phyloP scores from a whole-genome alignment of 1,284 basidiomycete genomes.

The Ustilago xerochloae region DNA sequence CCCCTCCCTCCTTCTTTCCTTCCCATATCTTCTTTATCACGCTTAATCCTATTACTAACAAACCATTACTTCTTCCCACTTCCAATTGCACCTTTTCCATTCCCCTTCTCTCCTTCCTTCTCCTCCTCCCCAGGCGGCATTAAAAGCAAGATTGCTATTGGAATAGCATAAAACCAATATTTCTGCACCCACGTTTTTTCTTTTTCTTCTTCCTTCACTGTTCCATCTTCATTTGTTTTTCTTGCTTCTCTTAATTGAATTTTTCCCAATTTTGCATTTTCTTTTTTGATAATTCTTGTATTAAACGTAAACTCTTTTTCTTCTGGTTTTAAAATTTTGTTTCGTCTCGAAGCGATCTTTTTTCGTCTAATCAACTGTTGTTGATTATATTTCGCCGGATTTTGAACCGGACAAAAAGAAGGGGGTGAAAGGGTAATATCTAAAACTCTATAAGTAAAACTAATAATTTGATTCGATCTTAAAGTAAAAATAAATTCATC shows the following conservation, averaged over 20 bases:
- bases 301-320: neutral
- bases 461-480: neutral
- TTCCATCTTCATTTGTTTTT: slow-evolving; percentile 45
- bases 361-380: too few species aligned
- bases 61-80: too few species aligned
- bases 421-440: slow-evolving; percentile 30
- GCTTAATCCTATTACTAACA: too few species aligned
- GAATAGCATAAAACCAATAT: slow-evolving; percentile 59
- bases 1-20: too few species aligned
- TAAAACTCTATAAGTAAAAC: slow-evolving; percentile 14
- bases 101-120: too few species aligned
- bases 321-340: neutral
- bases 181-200: slow-evolving; percentile 53
- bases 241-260: slow-evolving; percentile 9
- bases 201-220: slow-evolving; percentile 12
- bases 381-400: neutral
- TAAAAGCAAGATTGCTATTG: slow-evolving; percentile 44
- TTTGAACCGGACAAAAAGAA: slow-evolving; percentile 12
- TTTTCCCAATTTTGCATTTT: neutral
- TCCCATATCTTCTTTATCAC: too few species aligned
- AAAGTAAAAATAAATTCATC: slow-evolving; percentile 21
- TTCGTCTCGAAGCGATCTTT: too few species aligned
- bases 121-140: slow-evolving; percentile 46
- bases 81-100: too few species aligned
- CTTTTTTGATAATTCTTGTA: neutral